Conservation (phyloP, 208 protist genomes). For the Acanthamoeba healyi region DNA sequence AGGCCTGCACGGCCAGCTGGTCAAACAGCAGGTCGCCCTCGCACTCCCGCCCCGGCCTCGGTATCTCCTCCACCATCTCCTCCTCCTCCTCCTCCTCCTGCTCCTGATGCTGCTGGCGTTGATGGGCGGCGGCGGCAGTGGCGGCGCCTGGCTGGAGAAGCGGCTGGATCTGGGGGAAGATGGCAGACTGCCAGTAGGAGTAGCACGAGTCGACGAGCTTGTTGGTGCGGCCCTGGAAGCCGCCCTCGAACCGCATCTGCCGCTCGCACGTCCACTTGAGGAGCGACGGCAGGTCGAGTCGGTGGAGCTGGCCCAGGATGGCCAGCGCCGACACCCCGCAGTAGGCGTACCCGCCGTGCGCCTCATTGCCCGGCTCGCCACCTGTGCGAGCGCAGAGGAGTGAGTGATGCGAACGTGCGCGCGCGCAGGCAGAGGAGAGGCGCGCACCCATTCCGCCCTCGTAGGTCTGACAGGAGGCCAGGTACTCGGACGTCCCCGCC, state of each 20-base stretch:
- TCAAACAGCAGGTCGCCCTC: conserved; percentile 75
- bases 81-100: neutral
- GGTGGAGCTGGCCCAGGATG: conserved; percentile 72
- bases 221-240: conserved; percentile 92
- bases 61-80: neutral
- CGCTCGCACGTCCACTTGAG: conserved; percentile 84
- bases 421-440: neutral
- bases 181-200: conserved; percentile 91
- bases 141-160: neutral
- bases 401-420: too few species aligned
- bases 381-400: neutral
- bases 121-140: neutral
- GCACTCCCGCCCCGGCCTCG: neutral
- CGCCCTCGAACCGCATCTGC: conserved; percentile 90
- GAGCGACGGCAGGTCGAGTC: conserved; percentile 79
- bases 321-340: conserved; percentile 90
- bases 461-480: conserved; percentile 89
- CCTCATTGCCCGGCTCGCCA: conserved; percentile 87
- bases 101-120: neutral
- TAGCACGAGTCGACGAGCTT: conserved; percentile 94
- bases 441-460: conserved; percentile 89
- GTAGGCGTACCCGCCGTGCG: conserved; percentile 93
- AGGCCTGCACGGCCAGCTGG: conserved; percentile 85
- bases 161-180: conserved; percentile 80
- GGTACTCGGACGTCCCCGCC: conserved; percentile 80